Conservation (phyloP, 805 yeast genomes). For the Lipomyces sp. region DNA sequence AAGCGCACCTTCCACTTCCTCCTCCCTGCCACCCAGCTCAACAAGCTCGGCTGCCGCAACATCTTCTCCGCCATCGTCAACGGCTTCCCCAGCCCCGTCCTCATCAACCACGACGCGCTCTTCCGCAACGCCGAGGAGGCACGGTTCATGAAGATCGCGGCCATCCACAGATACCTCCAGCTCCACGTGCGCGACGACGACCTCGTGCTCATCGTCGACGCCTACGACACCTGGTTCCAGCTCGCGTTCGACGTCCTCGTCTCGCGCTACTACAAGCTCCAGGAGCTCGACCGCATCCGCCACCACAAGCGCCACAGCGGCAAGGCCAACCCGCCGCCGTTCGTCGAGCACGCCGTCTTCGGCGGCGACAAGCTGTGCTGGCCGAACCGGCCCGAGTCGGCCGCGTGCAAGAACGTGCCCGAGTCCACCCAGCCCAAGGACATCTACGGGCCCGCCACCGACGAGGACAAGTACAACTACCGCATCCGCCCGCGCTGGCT, state of each 20-base stretch:
- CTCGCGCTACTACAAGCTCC: slow-evolving; percentile 19
- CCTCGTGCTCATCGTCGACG: slow-evolving; percentile 27
- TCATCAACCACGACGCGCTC: slow-evolving; percentile 22
- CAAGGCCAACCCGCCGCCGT: slow-evolving; percentile 5
- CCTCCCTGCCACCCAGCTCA: slow-evolving; percentile 26
- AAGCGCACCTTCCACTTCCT: slow-evolving; percentile 24
- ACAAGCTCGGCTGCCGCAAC: slow-evolving; percentile 24
- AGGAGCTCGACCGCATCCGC: slow-evolving; percentile 15
- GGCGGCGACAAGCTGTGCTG: slow-evolving; percentile 30
- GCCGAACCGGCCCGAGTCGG: slow-evolving; percentile 21
- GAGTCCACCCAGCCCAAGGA: slow-evolving; percentile 13
- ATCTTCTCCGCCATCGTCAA: slow-evolving; percentile 27
- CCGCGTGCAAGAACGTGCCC: slow-evolving; percentile 26
- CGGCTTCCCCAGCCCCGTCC: slow-evolving; percentile 23
- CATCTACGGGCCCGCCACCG: slow-evolving; percentile 25
- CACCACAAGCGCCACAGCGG: slow-evolving; percentile 3
- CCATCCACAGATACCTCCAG: slow-evolving; percentile 24
- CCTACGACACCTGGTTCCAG: slow-evolving; percentile 30
- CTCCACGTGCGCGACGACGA: slow-evolving; percentile 24
- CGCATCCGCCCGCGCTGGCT: slow-evolving; percentile 20
- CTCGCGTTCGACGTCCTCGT: slow-evolving; percentile 21
- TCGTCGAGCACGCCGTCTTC: slow-evolving; percentile 18
- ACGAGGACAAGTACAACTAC: slow-evolving; percentile 2
- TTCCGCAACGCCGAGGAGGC: slow-evolving; percentile 27
- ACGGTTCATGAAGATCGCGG: slow-evolving; percentile 29